Evolutionary conservation across 169 alveolate genomes (phyloP).

Genomic region (Plasmodium inui): DNA sequence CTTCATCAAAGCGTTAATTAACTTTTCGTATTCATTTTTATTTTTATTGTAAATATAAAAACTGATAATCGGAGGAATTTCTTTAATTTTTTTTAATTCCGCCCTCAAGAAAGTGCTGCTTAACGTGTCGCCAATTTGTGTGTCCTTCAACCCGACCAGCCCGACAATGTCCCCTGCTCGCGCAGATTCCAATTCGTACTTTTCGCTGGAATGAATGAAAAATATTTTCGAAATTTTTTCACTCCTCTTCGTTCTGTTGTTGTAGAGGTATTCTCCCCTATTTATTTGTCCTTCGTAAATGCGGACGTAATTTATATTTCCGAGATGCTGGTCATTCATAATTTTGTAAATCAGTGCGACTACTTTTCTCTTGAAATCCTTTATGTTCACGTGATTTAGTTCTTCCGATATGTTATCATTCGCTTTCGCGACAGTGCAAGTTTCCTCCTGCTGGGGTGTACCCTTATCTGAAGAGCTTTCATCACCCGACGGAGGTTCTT

Average conservation of each 20-base stretch:
- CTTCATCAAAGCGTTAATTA: slow-evolving; percentile 85
- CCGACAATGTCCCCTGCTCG: slow-evolving; percentile 88
- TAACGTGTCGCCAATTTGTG: slow-evolving; percentile 90
- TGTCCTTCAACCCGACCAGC: slow-evolving; percentile 87
- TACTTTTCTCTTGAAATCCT: slow-evolving; percentile 56
- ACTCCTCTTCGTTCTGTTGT: slow-evolving; percentile 84
- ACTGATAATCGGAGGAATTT: slow-evolving; percentile 90
- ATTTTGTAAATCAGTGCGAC: slow-evolving; percentile 58
- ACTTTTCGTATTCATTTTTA: slow-evolving; percentile 83
- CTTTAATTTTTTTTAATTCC: slow-evolving; percentile 86
- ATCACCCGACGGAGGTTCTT: neutral
- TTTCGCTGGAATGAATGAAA: slow-evolving; percentile 88
- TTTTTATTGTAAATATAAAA: slow-evolving; percentile 80
- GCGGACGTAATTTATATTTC: slow-evolving; percentile 84
- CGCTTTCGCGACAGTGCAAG: neutral
- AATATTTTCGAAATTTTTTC: slow-evolving; percentile 88
- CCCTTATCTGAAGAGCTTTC: neutral
- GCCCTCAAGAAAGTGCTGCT: slow-evolving; percentile 79
- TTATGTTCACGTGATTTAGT: slow-evolving; percentile 45
- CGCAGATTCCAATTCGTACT: slow-evolving; percentile 83
- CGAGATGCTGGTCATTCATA: slow-evolving; percentile 82
- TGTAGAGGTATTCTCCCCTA: slow-evolving; percentile 84
- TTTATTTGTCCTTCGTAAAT: slow-evolving; percentile 86
- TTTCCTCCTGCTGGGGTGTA: neutral
- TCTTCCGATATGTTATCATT: slow-evolving; percentile 38